Evolutionary conservation across 176 grass and related monocot genomes (phyloP).

Genomic region (Rhynchospora pubera): DNA sequence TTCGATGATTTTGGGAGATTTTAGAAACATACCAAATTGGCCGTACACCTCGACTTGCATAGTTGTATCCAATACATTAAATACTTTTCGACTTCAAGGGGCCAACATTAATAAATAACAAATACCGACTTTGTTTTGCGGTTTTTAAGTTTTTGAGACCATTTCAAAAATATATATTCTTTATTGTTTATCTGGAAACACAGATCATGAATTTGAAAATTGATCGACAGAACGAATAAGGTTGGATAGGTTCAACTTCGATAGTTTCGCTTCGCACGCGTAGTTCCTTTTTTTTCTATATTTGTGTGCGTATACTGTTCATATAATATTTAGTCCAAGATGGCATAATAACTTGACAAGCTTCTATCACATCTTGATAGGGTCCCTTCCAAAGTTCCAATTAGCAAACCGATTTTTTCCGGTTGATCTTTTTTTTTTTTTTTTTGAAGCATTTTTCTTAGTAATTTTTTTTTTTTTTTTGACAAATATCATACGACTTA

Average conservation of each 20-base stretch:
- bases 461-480: no score
- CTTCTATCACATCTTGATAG: background rate
- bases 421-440: no score
- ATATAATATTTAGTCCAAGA: background rate
- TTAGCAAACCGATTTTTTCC: no score
- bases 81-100: background rate
- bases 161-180: background rate
- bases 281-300: background rate
- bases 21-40: no score
- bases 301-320: conserved; percentile 18
- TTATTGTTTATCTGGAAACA: background rate
- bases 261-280: conserved; percentile 7
- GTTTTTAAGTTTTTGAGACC: background rate
- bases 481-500: no score
- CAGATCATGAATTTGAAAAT: background rate
- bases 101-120: background rate
- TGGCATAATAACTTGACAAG: background rate
- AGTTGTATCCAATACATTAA: background rate
- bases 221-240: background rate
- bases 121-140: background rate
- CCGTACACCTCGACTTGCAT: background rate
- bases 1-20: background rate
- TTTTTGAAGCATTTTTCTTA: no score
- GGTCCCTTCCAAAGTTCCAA: no score
- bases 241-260: background rate